Percentiles rank a stretch among this genome's conserved stretches.
Evolutionary conservation across 805 yeast genomes (phyloP).

Genomic region (Candida awuae): DNA sequence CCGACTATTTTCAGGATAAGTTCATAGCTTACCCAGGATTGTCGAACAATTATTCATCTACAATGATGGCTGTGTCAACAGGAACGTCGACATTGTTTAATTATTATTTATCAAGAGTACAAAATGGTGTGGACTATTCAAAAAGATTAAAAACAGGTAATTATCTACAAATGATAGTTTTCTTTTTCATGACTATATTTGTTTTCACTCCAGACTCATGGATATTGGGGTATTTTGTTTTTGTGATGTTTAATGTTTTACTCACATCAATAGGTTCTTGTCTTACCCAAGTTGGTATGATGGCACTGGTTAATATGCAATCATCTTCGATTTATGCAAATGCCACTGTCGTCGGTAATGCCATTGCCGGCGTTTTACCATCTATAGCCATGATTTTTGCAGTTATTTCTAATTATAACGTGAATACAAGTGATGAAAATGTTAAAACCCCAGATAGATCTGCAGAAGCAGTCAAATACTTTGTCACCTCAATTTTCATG

Average conservation of each 20-base stretch:
- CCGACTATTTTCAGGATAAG: slow-evolving; percentile 66
- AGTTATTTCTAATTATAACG: slow-evolving; percentile 26
- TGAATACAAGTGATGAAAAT: slow-evolving; percentile 1
- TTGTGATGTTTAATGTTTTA: slow-evolving; percentile 56
- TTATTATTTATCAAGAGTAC: slow-evolving; percentile 56
- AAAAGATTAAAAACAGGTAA: slow-evolving; percentile 56
- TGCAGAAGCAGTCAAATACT: slow-evolving; percentile 31
- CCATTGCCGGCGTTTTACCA: slow-evolving; percentile 89
- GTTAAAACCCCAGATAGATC: slow-evolving; percentile 19
- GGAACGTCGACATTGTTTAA: slow-evolving; percentile 54
- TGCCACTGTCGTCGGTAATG: slow-evolving; percentile 91
- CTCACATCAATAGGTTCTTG: slow-evolving; percentile 70
- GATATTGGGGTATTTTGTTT: slow-evolving; percentile 33
- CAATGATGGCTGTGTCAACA: slow-evolving; percentile 85
- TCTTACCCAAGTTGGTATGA: slow-evolving; percentile 78
- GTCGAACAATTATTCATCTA: slow-evolving; percentile 58
- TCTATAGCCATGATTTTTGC: slow-evolving; percentile 58
- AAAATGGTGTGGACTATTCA: slow-evolving; percentile 49
- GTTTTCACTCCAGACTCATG: slow-evolving; percentile 33
- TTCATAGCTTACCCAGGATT: slow-evolving; percentile 43
- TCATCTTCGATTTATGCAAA: slow-evolving; percentile 70
- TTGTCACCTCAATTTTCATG: slow-evolving; percentile 26
- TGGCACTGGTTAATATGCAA: slow-evolving; percentile 75
- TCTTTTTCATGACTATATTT: slow-evolving; percentile 49
- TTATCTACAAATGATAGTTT: slow-evolving; percentile 46